Base-by-base conservation (phyloP, 768 basidiomycete genomes). In the Paxillus involutus region DNA sequence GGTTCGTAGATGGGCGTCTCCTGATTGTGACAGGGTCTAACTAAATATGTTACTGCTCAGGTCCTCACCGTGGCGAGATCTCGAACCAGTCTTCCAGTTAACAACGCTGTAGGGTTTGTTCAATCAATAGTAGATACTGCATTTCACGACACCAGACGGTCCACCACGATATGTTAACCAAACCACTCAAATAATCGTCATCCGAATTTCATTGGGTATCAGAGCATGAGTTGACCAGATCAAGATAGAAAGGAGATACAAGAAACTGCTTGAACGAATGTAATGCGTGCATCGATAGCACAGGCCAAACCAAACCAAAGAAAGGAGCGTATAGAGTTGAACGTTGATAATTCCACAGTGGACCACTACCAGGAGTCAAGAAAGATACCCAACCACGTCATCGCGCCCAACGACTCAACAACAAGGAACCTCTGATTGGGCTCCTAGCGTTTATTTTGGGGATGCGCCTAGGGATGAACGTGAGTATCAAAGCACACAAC, bases 241-340 rank as follows among this genome's bases (percentile, higher is more conserved):
- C 14, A 14, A 24, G 24, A 26, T 32, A 32, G 32, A 11, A 10
- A 0, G 10, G 13, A 29, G 21, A 21, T 21, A 21, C 21, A 11
- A 21, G 16, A 44, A n/a, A 6, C 10, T 26, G 13, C 13, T 2
- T 44, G 43, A 44, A 44, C 43, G 43, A 30, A 30, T 14, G 43
- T 44, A 11, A 44, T 30, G 43, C 43, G 26, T 44, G 26, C 24
- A 29, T 26, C 43, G 43, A 16, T 29, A 16, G 12, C 11, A 24
- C 43, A 26, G 43, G 13, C 9, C 26, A 44, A 7, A 30, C 8
- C 43, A 44, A 30, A 26, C 16, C 9, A 12, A 24, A 26, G 21
- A 12, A 62, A 53, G 0, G 60, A 62, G 42, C 24, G 53, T 51
- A 36, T 33, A 19, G 26, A 40, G 33, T 49, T 39, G 49, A 44